Percentiles rank a stretch among this genome's conserved stretches.
phyloP scores from a whole-genome alignment of 164 flowering plant genomes.

The Berberis thunbergii region DNA sequence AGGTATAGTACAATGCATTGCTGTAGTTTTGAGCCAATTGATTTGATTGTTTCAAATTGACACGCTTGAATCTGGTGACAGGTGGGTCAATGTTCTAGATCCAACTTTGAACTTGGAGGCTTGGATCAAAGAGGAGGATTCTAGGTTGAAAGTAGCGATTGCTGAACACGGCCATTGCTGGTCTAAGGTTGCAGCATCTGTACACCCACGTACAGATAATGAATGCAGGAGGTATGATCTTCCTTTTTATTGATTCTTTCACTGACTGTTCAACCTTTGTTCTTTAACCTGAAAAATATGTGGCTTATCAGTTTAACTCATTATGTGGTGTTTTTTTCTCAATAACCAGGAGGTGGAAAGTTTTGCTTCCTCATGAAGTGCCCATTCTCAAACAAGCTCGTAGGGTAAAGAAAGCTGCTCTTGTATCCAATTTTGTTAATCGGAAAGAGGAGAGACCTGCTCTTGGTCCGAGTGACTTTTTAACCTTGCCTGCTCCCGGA shows the following conservation, averaged over 20 bases:
- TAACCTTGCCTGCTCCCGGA: constrained; percentile 25
- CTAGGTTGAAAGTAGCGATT: constrained; percentile 45
- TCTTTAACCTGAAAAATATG: background rate
- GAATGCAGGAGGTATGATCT: constrained; percentile 67
- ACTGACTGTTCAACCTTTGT: background rate
- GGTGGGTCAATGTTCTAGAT: constrained; percentile 83
- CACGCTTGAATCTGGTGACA: constrained; percentile 23
- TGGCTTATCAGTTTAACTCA: no score
- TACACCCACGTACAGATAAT: constrained; percentile 75
- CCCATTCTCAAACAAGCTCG: constrained; percentile 54
- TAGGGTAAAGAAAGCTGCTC: constrained; percentile 45
- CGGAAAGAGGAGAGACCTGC: constrained; percentile 70
- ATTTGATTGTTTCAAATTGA: constrained; percentile 5
- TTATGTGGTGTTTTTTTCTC: background rate
- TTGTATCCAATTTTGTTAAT: constrained; percentile 84
- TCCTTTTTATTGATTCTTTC: background rate
- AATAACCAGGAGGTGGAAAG: constrained; percentile 78
- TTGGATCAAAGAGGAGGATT: constrained; percentile 89
- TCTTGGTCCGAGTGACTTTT: constrained; percentile 56
- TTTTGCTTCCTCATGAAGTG: constrained; percentile 62
- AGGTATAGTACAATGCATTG: constrained; percentile 37
- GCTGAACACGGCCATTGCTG: constrained; percentile 62
- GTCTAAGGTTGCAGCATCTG: constrained; percentile 68
- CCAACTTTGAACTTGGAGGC: constrained; percentile 51
- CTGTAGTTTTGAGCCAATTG: background rate